Conservation (phyloP, 2,329 filamentous ascomycete genomes). For the Dryadomyces quercus-mongolicae region DNA sequence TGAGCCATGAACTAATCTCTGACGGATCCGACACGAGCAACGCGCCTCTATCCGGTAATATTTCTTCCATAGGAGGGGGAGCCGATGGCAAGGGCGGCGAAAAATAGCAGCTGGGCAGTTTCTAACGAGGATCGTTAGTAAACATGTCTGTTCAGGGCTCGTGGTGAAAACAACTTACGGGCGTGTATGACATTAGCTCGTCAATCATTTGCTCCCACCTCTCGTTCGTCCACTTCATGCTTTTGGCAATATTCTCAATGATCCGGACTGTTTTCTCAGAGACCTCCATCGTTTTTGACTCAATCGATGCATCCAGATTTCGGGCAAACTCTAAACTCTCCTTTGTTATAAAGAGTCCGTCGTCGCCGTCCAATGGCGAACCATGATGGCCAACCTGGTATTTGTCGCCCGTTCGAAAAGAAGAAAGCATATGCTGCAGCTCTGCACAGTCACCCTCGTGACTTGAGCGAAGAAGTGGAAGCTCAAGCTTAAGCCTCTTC, state of each 20-base stretch:
- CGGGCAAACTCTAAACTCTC: neutral
- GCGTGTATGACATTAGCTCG: neutral
- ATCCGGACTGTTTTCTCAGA: conserved; percentile 1
- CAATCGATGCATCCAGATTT: neutral
- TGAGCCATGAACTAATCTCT: conserved; percentile 7
- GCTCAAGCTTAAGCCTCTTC: conserved; percentile 2
- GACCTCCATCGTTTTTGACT: conserved; percentile 4
- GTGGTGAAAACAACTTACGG: too few relatives aligned
- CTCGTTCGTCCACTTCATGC: neutral
- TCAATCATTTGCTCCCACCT: neutral
- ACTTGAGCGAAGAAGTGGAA: conserved; percentile 4
- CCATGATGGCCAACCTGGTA: too few relatives aligned
- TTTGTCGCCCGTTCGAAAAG: neutral
- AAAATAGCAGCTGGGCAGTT: neutral
- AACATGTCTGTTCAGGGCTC: neutral
- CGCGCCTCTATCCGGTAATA: conserved; percentile 3
- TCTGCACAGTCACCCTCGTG: conserved; percentile 8
- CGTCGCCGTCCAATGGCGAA: conserved; percentile 1
- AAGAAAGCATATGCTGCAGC: neutral
- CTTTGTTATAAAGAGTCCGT: neutral
- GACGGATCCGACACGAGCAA: conserved; percentile 9
- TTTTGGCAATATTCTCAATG: neutral
- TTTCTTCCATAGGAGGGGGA: neutral
- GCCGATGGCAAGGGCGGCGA: conserved; percentile 7
- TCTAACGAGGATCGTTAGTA: neutral